Percentiles rank a stretch among this genome's conserved stretches.
Conservation (phyloP, 179 eudicot genomes). For the Drosera spatulata region DNA sequence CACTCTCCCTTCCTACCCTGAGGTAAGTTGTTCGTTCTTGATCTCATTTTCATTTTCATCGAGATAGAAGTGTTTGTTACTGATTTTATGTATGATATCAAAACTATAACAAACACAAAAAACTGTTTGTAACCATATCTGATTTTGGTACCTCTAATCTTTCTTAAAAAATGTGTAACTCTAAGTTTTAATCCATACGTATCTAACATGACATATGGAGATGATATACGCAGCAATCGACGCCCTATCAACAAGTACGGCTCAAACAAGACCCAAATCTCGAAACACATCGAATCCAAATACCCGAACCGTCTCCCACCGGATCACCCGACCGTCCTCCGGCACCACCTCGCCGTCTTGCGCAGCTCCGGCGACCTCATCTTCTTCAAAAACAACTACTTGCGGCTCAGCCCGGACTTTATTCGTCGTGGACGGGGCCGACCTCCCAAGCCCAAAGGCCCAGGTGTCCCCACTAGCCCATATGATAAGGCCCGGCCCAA, state of each 20-base stretch:
- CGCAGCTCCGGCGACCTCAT: constrained; percentile 23
- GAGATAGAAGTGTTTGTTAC: too few relatives aligned
- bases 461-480: constrained; percentile 2
- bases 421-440: constrained; percentile 36
- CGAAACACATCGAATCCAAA: constrained; percentile 24
- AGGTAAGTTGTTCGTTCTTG: too few relatives aligned
- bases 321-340: constrained; percentile 15
- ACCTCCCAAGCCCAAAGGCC: constrained; percentile 26
- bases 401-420: constrained; percentile 15
- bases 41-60: too few relatives aligned
- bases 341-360: constrained; percentile 19
- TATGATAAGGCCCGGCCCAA: neutral
- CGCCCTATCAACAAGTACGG: constrained; percentile 9
- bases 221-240: too few relatives aligned
- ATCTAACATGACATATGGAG: too few relatives aligned
- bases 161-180: too few relatives aligned
- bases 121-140: too few relatives aligned
- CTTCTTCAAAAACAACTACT: constrained; percentile 27
- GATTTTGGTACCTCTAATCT: too few relatives aligned
- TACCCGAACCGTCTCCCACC: constrained; percentile 21
- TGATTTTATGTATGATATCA: too few relatives aligned
- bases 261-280: constrained; percentile 24
- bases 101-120: too few relatives aligned
- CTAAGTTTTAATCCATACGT: too few relatives aligned
- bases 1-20: too few relatives aligned